Percentiles rank a stretch among this genome's conserved stretches.
Evolutionary conservation across 108 stramenopile genomes (phyloP).

Genomic region (Fragilariopsis cylindrus): DNA sequence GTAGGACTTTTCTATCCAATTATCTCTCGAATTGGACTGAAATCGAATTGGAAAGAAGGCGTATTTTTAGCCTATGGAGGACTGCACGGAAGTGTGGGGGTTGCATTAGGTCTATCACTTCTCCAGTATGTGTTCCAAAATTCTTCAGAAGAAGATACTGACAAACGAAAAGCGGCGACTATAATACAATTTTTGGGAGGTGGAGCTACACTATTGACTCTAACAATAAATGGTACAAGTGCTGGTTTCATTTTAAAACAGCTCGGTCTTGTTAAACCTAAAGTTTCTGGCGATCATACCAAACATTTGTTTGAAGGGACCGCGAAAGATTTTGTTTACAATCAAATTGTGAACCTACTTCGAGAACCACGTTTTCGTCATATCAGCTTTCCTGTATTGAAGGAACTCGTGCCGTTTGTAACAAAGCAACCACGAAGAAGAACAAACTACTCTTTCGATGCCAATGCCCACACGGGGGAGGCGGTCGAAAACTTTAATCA

Average conservation of each 20-base stretch:
- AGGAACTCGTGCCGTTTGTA: background rate
- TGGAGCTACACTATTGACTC: conserved; percentile 22
- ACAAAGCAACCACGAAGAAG: background rate
- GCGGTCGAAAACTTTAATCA: background rate
- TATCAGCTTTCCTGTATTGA: background rate
- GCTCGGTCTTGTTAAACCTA: conserved; percentile 2
- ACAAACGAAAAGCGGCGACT: background rate
- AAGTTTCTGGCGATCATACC: background rate
- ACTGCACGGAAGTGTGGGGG: conserved; percentile 62
- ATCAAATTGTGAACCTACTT: background rate
- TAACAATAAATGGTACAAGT: conserved; percentile 20
- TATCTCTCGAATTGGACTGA: conserved; percentile 38
- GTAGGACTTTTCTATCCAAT: conserved; percentile 55
- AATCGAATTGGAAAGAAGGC: conserved; percentile 29
- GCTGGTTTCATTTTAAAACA: conserved; percentile 1
- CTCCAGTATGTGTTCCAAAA: conserved; percentile 1
- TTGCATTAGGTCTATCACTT: conserved; percentile 54
- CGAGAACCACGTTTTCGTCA: background rate
- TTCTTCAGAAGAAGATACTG: background rate
- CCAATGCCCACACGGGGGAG: background rate
- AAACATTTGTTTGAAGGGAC: background rate
- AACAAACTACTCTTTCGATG: background rate
- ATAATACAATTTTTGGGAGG: conserved; percentile 14
- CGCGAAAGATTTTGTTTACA: background rate
- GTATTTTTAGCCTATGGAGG: conserved; percentile 56